These are phyloP conservation scores for Cytospora leucostoma DNA, from an alignment of 2,329 filamentous ascomycete genomes.

Conservation along the genomic window DNA sequence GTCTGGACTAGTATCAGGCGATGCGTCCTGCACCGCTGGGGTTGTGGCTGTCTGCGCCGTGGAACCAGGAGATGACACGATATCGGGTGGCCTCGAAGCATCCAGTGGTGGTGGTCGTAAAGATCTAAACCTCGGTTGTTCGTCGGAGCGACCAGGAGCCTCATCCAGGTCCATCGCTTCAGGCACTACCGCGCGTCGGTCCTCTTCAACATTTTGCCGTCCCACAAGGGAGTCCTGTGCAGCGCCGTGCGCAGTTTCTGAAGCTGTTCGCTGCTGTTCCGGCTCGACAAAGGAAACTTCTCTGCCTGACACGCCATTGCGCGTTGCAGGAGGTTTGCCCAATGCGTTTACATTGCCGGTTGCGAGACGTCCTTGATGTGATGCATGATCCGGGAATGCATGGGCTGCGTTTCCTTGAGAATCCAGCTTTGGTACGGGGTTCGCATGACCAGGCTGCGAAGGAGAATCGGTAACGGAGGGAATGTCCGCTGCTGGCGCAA, in stretches of 20 bases:
- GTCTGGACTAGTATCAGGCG: conserved; percentile 74
- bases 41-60: conserved; percentile 75
- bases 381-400: conserved; percentile 1
- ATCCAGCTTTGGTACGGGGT: not conserved
- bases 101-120: conserved; percentile 42
- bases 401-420: not conserved
- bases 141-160: conserved; percentile 35
- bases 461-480: not conserved
- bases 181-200: conserved; percentile 30
- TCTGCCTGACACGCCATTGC: conserved; percentile 11
- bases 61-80: conserved; percentile 60
- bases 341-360: not conserved
- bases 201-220: conserved; percentile 2
- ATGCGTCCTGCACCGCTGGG: conserved; percentile 66
- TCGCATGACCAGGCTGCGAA: conserved; percentile 1
- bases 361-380: conserved; percentile 1
- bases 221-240: not conserved
- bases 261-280: not conserved
- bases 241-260: not conserved
- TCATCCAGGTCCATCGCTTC: conserved; percentile 29
- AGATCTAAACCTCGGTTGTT: conserved; percentile 34
- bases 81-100: conserved; percentile 43
- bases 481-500: not conserved
- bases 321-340: conserved; percentile 1
- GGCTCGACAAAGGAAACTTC: conserved; percentile 24